phyloP scores from a whole-genome alignment of 192 early-diverging fungal genomes.

The Funneliformis mosseae region DNA sequence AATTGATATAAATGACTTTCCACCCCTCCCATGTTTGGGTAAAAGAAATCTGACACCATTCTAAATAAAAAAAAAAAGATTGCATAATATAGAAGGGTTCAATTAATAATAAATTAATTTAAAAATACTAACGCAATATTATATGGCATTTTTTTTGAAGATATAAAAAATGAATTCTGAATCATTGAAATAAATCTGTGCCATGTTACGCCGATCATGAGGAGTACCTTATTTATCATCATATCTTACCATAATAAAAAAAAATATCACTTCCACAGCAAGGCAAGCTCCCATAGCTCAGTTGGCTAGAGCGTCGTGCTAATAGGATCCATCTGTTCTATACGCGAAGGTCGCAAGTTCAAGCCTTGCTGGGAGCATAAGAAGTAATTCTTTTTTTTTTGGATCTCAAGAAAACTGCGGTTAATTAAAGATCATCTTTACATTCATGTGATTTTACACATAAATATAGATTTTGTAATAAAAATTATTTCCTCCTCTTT shows the following conservation, averaged over 20 bases:
- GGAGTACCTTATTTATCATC: no score
- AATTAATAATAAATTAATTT: background rate
- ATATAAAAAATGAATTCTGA: no score
- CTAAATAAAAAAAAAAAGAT: constrained; percentile 42
- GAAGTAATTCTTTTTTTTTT: background rate
- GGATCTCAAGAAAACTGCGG: no score
- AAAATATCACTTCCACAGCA: background rate
- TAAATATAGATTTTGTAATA: background rate
- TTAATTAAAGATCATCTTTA: no score
- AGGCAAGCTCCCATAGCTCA: constrained; percentile 30
- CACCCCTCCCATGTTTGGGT: constrained; percentile 95
- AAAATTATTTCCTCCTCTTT: background rate
- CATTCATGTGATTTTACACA: background rate
- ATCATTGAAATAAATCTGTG: no score
- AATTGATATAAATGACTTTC: constrained; percentile 93
- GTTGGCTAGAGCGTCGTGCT: constrained; percentile 37
- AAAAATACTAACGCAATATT: constrained; percentile 28
- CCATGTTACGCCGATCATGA: no score
- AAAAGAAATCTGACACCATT: constrained; percentile 98
- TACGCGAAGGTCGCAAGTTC: constrained; percentile 35
- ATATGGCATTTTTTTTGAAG: constrained; percentile 14
- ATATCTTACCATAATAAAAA: no score
- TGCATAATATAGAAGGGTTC: no score
- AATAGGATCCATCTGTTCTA: background rate
- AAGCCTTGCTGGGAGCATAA: constrained; percentile 21